Base-by-base conservation (phyloP, 2,329 filamentous ascomycete species). In the Fusarium sublunatum region DNA sequence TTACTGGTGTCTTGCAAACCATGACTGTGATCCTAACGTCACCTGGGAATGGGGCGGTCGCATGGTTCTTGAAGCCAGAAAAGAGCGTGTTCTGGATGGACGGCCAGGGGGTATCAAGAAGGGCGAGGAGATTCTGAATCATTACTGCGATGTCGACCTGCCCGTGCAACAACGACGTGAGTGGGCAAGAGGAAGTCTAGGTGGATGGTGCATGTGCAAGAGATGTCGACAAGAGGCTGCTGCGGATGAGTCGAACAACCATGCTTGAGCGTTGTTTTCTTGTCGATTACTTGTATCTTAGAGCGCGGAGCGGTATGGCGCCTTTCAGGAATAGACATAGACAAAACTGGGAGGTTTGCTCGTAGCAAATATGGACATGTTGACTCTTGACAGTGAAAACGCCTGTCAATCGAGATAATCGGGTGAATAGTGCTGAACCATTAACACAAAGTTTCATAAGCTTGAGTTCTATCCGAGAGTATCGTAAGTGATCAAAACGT, bases 1-100 rank as follows among this genome's bases (percentile, higher is more conserved):
- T 2, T 87, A 96, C 68, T 99, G 95, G 93, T 98, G 93, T 77
- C 82, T 98, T 28, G 93, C 94, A 26, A 99, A 99, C 72, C 95
- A 99, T 75, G 92, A 93, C 74, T 99, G 95, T 77, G 88, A 97
- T 73, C 95, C 95, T 8, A 97, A 97, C 75, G 93, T 98, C 35
- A 86, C 86, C 4, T 99, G 95, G 95, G 91, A 96, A 71, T 97
- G 93, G 92, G 88, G 90, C 26, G 91, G 91, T 1, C 84, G 84
- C 48, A 93, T 95, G 84, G 84, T 86, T 32, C 86, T 95, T 58
- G 86, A 81, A 81, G 86, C 86, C 3, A 80, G 88, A 43, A 80
- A 87, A 61, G 78, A 83, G 62, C 79, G 86, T 34, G 80, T 90
- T 5, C 77, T 84, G 6, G 84, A 83, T 73, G 69, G 74, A 35